Percentiles rank a stretch among this genome's conserved stretches.
Conservation (phyloP, 768 basidiomycete species). For the Collybiopsis luxurians region DNA sequence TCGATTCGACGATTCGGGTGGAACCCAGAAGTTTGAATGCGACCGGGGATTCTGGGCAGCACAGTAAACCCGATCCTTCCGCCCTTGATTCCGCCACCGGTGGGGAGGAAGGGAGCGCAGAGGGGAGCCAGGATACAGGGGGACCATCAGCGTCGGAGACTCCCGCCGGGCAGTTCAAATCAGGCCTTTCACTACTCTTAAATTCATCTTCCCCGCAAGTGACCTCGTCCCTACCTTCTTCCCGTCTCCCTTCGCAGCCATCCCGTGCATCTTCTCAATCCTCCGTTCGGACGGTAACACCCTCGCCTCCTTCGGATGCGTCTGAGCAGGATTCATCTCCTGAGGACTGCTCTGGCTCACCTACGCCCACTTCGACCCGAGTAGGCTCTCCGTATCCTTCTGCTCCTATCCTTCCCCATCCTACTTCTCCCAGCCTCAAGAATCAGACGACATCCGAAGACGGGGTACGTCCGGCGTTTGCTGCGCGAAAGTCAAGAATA, state of each 20-base stretch:
- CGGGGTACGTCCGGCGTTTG: background rate
- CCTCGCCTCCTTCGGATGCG: conserved; percentile 12
- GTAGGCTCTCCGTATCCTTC: background rate
- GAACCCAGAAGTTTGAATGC: conserved; percentile 1
- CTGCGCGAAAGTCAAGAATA: background rate
- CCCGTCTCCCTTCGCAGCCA: conserved; percentile 7
- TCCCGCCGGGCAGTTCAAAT: background rate
- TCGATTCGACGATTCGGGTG: conserved; percentile 1
- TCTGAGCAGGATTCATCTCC: conserved; percentile 12
- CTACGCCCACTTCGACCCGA: conserved; percentile 1
- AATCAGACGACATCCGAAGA: background rate
- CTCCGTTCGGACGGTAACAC: background rate
- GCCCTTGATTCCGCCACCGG: too few species aligned
- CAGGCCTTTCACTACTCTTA: conserved; percentile 9
- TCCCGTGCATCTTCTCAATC: conserved; percentile 12
- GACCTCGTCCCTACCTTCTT: conserved; percentile 10
- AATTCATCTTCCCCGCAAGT: conserved; percentile 13
- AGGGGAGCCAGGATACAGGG: too few species aligned
- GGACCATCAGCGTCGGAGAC: background rate
- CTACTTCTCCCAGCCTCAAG: background rate
- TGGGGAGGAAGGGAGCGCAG: background rate
- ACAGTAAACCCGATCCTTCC: too few species aligned
- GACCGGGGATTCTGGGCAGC: background rate
- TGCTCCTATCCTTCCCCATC: background rate
- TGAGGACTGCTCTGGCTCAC: conserved; percentile 13